These are phyloP conservation scores for Hypomontagnella monticulosa DNA, from an alignment of 495 filamentous ascomycete genomes.

Conservation along the genomic window DNA sequence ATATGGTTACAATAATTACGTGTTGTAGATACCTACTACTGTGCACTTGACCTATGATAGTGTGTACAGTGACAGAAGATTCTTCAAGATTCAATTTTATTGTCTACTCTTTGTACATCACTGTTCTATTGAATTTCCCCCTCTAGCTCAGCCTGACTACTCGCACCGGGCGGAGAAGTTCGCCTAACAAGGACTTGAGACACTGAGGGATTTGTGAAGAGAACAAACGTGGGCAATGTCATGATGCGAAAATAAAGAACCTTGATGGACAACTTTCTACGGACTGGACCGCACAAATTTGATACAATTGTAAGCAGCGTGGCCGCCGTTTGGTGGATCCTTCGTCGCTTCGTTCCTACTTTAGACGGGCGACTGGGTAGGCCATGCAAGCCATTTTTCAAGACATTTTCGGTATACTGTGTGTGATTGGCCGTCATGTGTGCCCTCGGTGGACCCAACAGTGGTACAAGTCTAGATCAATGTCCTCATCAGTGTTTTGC, in stretches of 20 bases:
- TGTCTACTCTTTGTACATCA: too few relatives aligned
- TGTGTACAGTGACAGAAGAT: too few relatives aligned
- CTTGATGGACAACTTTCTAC: slow-evolving; percentile 37
- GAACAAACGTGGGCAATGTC: slow-evolving; percentile 18
- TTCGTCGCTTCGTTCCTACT: slow-evolving; percentile 15
- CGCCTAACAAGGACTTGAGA: not conserved
- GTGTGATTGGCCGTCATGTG: too few relatives aligned
- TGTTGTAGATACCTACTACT: not conserved
- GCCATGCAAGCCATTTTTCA: slow-evolving; percentile 21
- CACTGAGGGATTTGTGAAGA: slow-evolving; percentile 7
- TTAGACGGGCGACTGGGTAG: slow-evolving; percentile 7
- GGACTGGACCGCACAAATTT: slow-evolving; percentile 18
- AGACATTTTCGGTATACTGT: slow-evolving; percentile 19
- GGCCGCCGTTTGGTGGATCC: slow-evolving; percentile 1
- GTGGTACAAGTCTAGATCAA: too few relatives aligned
- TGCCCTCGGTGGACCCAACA: too few relatives aligned
- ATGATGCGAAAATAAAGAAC: slow-evolving; percentile 40
- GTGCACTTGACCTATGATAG: too few relatives aligned
- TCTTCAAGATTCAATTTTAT: too few relatives aligned
- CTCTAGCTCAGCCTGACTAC: too few relatives aligned
- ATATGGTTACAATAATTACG: slow-evolving; percentile 14
- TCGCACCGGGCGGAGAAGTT: too few relatives aligned
- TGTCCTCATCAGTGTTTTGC: too few relatives aligned
- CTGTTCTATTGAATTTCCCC: too few relatives aligned
- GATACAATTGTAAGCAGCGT: slow-evolving; percentile 34